Evolutionary conservation across 2,329 filamentous ascomycete species (phyloP).

Genomic region (Penicillium psychrosexuale): DNA sequence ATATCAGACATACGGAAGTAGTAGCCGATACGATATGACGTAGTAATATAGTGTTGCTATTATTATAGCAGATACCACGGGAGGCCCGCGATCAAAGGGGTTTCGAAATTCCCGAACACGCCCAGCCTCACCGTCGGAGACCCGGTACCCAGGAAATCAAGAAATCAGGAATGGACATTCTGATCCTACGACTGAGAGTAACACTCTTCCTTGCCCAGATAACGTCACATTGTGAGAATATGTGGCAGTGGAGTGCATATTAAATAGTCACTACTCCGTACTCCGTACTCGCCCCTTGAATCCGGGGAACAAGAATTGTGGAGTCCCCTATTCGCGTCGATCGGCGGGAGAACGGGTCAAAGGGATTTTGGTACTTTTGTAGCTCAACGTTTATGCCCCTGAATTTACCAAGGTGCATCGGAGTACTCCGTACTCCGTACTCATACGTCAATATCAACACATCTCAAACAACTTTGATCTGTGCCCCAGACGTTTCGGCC

Average conservation of each 20-base stretch:
- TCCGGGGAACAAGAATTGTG: slow-evolving; percentile 15
- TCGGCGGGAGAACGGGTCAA: background rate
- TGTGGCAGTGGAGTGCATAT: slow-evolving; percentile 4
- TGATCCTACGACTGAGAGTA: background rate
- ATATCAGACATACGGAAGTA: background rate
- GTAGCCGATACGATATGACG: background rate
- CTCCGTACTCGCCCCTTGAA: slow-evolving; percentile 14
- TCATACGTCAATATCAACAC: too few relatives aligned
- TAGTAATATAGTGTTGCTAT: background rate
- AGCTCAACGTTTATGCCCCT: slow-evolving; percentile 4
- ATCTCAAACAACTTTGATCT: slow-evolving; percentile 4
- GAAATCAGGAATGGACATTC: slow-evolving; percentile 11
- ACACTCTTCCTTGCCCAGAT: background rate
- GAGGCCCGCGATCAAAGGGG: slow-evolving; percentile 1
- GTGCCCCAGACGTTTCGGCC: slow-evolving; percentile 8
- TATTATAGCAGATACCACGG: background rate
- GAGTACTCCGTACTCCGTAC: too few relatives aligned
- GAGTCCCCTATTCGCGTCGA: slow-evolving; percentile 6
- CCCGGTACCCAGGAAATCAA: slow-evolving; percentile 13
- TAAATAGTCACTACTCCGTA: slow-evolving; percentile 6
- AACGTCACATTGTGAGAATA: background rate
- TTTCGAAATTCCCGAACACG: background rate
- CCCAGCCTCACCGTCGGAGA: slow-evolving; percentile 3
- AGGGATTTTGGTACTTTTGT: slow-evolving; percentile 5
- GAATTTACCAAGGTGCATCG: background rate